A percentile compares a stretch with the other conserved stretches of the same genome.
Conservation (phyloP, 1,284 basidiomycete species). For the Naganishia cerealis region DNA sequence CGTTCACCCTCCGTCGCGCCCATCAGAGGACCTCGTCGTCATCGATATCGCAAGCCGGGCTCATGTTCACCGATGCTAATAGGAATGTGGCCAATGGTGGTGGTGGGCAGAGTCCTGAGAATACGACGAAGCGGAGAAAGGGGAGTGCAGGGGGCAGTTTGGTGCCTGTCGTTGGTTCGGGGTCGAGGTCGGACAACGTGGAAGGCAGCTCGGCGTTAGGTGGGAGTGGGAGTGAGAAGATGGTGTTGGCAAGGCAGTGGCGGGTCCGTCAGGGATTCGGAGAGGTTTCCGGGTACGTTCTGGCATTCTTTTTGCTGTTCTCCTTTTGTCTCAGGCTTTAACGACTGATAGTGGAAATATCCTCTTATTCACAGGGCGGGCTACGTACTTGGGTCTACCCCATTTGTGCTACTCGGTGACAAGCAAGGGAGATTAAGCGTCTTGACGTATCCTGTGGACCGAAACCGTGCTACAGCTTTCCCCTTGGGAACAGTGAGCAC, state of each 20-base stretch:
- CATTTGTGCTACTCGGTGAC: conserved; percentile 71
- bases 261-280: conserved; percentile 52
- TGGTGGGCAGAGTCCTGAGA: conserved; percentile 25
- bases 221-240: neutral
- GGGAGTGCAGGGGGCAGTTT: conserved; percentile 30
- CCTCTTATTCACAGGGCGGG: conserved; percentile 5
- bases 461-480: conserved; percentile 23
- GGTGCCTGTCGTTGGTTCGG: conserved; percentile 17
- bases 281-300: conserved; percentile 47
- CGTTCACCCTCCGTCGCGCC: conserved; percentile 39
- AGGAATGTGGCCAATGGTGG: neutral
- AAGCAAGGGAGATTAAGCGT: conserved; percentile 70
- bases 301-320: conserved; percentile 6
- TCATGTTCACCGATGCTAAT: too few relatives aligned
- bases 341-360: neutral
- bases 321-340: neutral
- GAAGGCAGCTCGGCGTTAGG: neutral
- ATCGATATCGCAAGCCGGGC: neutral
- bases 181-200: neutral
- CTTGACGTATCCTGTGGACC: conserved; percentile 54
- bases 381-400: conserved; percentile 1
- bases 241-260: conserved; percentile 41
- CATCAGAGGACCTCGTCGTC: conserved; percentile 30
- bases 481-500: conserved; percentile 27
- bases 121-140: conserved; percentile 30